Base-by-base conservation (phyloP, 495 filamentous ascomycete species). In the Opeltia flavorubescens region DNA sequence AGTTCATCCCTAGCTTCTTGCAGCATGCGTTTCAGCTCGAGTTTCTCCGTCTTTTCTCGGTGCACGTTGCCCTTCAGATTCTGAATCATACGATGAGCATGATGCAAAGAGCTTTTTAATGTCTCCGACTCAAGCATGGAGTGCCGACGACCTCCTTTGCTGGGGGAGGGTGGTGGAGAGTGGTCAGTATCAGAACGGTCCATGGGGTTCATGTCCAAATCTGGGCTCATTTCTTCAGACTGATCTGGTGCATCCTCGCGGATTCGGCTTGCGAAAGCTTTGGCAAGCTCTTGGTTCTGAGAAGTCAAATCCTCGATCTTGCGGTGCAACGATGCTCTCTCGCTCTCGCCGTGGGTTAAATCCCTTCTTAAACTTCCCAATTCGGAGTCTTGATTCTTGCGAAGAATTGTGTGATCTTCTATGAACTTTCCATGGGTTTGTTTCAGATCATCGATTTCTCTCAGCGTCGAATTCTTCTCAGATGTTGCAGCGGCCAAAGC, bases 31-130 rank as follows among this genome's bases (percentile, higher is more conserved):
- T 84, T 89, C 39, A 95, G 72, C 60, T 98, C 91, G 20, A 94
- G 74, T 68, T 95, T 98, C 61, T 98, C 91, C 0, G 89, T 93
- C 73, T 94, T 98, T 64, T 98, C 91, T 23, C 91, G 82, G 60
- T 95, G 87, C 43, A 96, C 84, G 53, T 87, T 94, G 61, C 79
- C 84, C 66, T 94, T 87, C 28, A 96, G 72, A 49, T 86, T 89
- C 59, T 95, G 86, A 44, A 98, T 95, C 74, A 94, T 93, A 39
- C 87, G 76, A 57, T 96, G 89, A 29, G 91, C 91, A 64, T 96
- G 91, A 47, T 89, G 82, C 26, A 95, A 70, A 17, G 87, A 94
- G 41, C 86, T 94, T 66, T 87, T 89, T 44, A 96, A 63, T 2
- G 91, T 98, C 64, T 98, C 91, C 0, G 88, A 83, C 61, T 98